Percentiles rank a stretch among this genome's conserved stretches.
Evolutionary conservation across 441 rosid genomes (phyloP).

Genomic region (Erodium trifolium): DNA sequence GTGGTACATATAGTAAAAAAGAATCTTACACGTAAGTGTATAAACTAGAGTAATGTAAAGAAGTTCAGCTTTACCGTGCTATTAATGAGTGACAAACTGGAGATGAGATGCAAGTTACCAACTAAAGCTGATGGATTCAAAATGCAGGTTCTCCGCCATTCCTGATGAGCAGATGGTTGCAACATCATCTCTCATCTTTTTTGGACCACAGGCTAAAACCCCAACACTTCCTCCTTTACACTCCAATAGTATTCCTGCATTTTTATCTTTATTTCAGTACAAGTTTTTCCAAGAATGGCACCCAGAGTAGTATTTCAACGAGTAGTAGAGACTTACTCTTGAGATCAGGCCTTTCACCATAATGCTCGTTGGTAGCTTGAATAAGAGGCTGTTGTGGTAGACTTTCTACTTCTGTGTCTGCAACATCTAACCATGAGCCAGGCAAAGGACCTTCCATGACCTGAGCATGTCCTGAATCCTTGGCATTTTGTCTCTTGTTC

Average conservation of each 20-base stretch:
- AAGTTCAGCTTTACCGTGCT: neutral
- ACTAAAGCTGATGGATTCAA: constrained; percentile 73
- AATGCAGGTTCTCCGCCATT: constrained; percentile 43
- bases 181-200: constrained; percentile 63
- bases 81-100: neutral
- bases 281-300: neutral
- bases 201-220: constrained; percentile 69
- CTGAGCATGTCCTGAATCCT: constrained; percentile 35
- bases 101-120: constrained; percentile 39
- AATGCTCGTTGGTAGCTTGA: constrained; percentile 44
- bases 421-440: constrained; percentile 9
- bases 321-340: constrained; percentile 13
- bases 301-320: neutral
- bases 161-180: constrained; percentile 67
- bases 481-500: constrained; percentile 42
- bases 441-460: constrained; percentile 28
- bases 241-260: constrained; percentile 36
- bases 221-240: constrained; percentile 51
- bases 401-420: constrained; percentile 52
- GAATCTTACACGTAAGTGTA: neutral
- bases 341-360: constrained; percentile 67
- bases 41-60: neutral
- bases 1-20: neutral
- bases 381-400: constrained; percentile 36
- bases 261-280: constrained; percentile 1